Evolutionary conservation across 2,329 filamentous ascomycete species (phyloP).

Genomic region (Venturia asperata): DNA sequence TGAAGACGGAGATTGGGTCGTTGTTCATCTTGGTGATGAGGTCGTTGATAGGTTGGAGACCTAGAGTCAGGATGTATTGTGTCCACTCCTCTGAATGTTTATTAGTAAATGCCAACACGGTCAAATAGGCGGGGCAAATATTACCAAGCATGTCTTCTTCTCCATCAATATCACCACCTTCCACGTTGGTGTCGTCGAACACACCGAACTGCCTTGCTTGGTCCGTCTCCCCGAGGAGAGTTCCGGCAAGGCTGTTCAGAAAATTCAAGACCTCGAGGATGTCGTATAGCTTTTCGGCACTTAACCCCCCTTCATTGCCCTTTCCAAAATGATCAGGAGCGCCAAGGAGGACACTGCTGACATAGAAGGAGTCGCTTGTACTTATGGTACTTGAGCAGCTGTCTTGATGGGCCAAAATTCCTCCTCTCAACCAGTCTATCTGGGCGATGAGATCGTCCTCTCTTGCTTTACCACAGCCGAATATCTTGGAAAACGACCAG

Average conservation of each 20-base stretch:
- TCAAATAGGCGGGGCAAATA: no score
- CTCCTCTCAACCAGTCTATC: conserved; percentile 57
- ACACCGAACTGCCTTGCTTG: conserved; percentile 51
- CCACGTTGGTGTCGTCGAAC: conserved; percentile 44
- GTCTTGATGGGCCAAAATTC: conserved; percentile 43
- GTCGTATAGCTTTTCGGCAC: conserved; percentile 52
- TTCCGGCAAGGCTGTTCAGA: conserved; percentile 48
- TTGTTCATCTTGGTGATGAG: conserved; percentile 36
- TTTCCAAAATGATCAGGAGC: conserved; percentile 51
- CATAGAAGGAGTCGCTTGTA: conserved; percentile 44
- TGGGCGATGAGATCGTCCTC: conserved; percentile 54
- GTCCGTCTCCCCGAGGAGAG: conserved; percentile 47
- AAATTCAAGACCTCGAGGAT: conserved; percentile 61
- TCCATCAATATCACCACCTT: conserved; percentile 42
- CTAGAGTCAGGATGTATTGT: conserved; percentile 52
- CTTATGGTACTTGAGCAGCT: conserved; percentile 40
- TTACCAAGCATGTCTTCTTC: conserved; percentile 49
- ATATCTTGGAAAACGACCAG: conserved; percentile 59
- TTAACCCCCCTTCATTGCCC: conserved; percentile 50
- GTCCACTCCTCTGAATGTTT: conserved; percentile 50
- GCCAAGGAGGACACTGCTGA: conserved; percentile 48
- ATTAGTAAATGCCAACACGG: conserved; percentile 22
- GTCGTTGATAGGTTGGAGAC: conserved; percentile 48
- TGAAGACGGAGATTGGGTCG: conserved; percentile 37
- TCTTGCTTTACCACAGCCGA: conserved; percentile 51